Conservation (phyloP, 441 rosid species). For the Croton laevigatus region DNA sequence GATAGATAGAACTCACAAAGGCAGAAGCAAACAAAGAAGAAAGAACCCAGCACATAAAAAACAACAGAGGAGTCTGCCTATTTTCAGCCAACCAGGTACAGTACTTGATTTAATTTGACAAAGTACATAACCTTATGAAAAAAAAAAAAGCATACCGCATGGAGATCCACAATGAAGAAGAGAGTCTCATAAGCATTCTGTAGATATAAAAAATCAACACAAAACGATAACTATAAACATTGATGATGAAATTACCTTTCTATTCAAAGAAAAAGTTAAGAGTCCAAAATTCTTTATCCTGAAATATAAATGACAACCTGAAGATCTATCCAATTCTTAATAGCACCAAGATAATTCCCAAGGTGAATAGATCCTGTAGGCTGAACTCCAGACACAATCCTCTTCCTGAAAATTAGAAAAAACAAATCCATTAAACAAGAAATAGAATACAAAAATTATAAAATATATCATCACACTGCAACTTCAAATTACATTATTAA, state of each 20-base stretch:
- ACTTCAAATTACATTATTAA: background rate
- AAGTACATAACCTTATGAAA: background rate
- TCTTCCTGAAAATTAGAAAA: constrained; percentile 49
- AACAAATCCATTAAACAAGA: background rate
- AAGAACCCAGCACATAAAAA: background rate
- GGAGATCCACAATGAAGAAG: constrained; percentile 83
- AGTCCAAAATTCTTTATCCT: background rate
- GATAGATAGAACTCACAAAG: background rate
- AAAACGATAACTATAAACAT: background rate
- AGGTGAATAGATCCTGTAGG: constrained; percentile 91
- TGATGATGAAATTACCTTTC: background rate
- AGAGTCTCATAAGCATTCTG: constrained; percentile 84
- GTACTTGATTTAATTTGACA: background rate
- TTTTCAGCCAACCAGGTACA: background rate
- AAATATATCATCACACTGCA: background rate
- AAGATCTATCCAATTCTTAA: constrained; percentile 78
- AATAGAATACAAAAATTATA: background rate
- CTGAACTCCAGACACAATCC: constrained; percentile 90
- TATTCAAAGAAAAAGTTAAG: background rate
- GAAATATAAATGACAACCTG: constrained; percentile 44
- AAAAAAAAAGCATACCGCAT: constrained; percentile 51
- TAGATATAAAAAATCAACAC: constrained; percentile 25
- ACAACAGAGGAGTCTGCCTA: background rate
- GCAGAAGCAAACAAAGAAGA: background rate
- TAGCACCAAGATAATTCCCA: constrained; percentile 93